These are phyloP conservation scores for Thecaphora frezii DNA, from an alignment of 1,284 basidiomycete genomes.

Conservation along the genomic window DNA sequence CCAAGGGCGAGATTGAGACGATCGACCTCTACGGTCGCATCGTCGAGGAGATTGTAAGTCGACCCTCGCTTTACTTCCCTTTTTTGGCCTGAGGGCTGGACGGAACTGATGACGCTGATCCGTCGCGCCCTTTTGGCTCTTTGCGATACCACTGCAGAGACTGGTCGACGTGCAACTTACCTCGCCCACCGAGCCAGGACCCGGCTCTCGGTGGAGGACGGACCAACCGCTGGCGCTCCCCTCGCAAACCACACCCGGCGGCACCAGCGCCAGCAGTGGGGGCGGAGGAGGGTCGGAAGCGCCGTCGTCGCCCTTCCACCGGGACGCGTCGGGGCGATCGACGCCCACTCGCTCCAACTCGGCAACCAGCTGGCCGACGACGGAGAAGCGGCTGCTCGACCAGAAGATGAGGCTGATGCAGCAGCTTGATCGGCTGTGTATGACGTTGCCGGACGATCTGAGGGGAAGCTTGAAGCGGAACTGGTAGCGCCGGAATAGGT, in stretches of 20 bases:
- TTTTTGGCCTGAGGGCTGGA: too few relatives aligned
- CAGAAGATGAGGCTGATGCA: constrained; percentile 25
- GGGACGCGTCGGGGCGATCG: constrained; percentile 3
- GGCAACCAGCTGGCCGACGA: constrained; percentile 6
- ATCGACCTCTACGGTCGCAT: constrained; percentile 47
- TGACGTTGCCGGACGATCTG: constrained; percentile 44
- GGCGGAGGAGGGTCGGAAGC: too few relatives aligned
- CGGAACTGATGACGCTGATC: too few relatives aligned
- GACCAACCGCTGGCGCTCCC: too few relatives aligned
- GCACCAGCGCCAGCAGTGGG: too few relatives aligned
- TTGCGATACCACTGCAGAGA: constrained; percentile 2
- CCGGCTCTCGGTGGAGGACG: constrained; percentile 42
- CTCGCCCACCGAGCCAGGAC: constrained; percentile 29
- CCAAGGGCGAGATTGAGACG: constrained; percentile 44
- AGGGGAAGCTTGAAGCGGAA: constrained; percentile 10
- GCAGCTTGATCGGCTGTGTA: constrained; percentile 35
- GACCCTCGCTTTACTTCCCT: too few relatives aligned
- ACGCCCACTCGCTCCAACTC: constrained; percentile 1
- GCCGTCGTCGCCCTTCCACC: too few relatives aligned
- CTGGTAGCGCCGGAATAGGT: too few relatives aligned
- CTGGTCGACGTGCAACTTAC: constrained; percentile 37
- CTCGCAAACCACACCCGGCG: too few relatives aligned
- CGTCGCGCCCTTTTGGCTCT: not conserved
- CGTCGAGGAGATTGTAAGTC: constrained; percentile 39
- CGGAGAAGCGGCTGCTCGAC: constrained; percentile 29